Evolutionary conservation across 352 stramenopile genomes (phyloP).

Genomic region (Phytophthora sp.): DNA sequence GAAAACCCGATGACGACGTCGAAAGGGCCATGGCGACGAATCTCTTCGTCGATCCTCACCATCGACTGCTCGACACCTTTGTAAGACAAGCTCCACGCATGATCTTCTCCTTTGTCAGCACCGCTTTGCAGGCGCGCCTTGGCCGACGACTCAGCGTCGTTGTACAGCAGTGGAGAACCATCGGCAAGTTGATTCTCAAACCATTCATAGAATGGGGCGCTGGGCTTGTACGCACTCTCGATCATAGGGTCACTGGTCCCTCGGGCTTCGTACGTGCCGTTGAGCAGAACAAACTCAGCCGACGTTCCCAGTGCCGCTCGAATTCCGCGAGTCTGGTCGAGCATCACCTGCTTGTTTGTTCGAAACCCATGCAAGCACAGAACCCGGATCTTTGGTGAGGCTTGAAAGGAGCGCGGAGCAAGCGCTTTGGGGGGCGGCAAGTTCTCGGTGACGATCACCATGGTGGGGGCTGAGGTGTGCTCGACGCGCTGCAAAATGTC

Average conservation of each 20-base stretch:
- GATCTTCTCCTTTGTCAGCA: slow-evolving; percentile 30
- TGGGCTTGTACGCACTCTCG: slow-evolving; percentile 31
- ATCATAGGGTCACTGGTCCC: slow-evolving; percentile 43
- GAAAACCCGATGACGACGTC: slow-evolving; percentile 61
- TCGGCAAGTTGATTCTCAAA: slow-evolving; percentile 41
- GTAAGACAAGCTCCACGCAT: slow-evolving; percentile 39
- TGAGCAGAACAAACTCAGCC: slow-evolving; percentile 49
- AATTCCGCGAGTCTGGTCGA: slow-evolving; percentile 47
- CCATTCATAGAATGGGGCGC: slow-evolving; percentile 54
- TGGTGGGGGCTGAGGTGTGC: slow-evolving; percentile 5
- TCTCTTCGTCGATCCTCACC: slow-evolving; percentile 36
- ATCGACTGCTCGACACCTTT: slow-evolving; percentile 47
- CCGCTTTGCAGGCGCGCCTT: slow-evolving; percentile 28
- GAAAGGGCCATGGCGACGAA: slow-evolving; percentile 41
- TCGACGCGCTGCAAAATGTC: slow-evolving; percentile 25
- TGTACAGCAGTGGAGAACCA: slow-evolving; percentile 31
- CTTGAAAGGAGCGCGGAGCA: slow-evolving; percentile 5
- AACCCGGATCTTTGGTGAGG: slow-evolving; percentile 41
- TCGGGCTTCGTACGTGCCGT: slow-evolving; percentile 46
- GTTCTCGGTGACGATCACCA: slow-evolving; percentile 21
- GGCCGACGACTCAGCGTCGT: slow-evolving; percentile 40
- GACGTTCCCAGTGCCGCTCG: slow-evolving; percentile 32
- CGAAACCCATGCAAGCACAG: slow-evolving; percentile 65
- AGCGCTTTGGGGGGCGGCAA: slow-evolving; percentile 18
- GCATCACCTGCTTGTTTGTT: slow-evolving; percentile 56